Base-by-base conservation (phyloP, 1,284 basidiomycete genomes). In the Prillingera fragicola region DNA sequence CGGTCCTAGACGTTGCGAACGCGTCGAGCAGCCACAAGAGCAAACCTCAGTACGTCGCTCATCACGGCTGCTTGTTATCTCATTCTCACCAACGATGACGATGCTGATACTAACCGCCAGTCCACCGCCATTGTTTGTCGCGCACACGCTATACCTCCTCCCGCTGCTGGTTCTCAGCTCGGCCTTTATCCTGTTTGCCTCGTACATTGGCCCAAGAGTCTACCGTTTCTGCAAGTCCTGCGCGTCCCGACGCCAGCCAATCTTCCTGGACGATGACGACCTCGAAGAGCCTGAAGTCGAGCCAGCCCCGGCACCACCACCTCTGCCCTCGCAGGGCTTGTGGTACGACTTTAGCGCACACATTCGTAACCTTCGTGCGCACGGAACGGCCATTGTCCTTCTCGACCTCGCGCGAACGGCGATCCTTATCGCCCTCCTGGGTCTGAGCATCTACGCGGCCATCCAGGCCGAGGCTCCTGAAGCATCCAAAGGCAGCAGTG, bases 361-460 rank as follows among this genome's bases (percentile, higher is more conserved):
- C 43, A 51, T 68, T 19, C 41, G 60, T 14, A 59, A 57, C 1
- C 55, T 67, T 40, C 45, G 54, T 25, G 61, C 59, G 21, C 61
- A 63, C 41, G 70, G 70, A 13, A 52, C 64, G 2, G 39, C 60
- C 14, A 55, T 70, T 8, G 67, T 70, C 48, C 52, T 39, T 12
- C 49, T 70, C 33, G 69, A 72, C 37, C 41, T 71, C 18, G 12
- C 69, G 8, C 53, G 70, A 38, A 56, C 59, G 0, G 32, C 64
- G 2, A 60, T 59, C 36, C 52, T 72, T 7, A 51, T 38, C n/a
- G 57, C 65, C 1, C 52, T 72, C 8, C 50, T 70, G 24, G 69
- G 55, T 6, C 50, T 72, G 18, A 68, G 62, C 42, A 65, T 72
- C 41, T 65, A 62, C 38, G 70, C 69, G 0, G 59, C 65, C 1